A percentile compares a stretch with the other conserved stretches of the same genome.
Conservation (phyloP, 2,329 filamentous ascomycete species). For the Xylaria sp. region DNA sequence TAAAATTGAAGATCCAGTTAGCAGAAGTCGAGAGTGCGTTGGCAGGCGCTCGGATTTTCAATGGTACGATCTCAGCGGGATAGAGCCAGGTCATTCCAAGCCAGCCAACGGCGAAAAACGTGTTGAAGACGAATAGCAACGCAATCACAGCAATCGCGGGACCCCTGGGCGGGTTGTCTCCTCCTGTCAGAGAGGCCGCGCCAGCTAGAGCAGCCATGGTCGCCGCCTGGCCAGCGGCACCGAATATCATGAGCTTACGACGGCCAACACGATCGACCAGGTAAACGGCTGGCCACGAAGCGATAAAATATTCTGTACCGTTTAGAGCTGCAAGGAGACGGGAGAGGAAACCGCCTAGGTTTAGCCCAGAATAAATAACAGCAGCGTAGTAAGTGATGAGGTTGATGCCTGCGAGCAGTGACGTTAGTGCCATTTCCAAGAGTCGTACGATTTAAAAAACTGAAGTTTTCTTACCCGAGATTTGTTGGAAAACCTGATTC, state of each 20-base stretch:
- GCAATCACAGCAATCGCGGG: constrained; percentile 44
- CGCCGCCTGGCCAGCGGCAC: constrained; percentile 65
- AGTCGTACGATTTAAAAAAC: background rate
- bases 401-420: constrained; percentile 41
- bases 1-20: constrained; percentile 69
- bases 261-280: constrained; percentile 71
- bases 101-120: constrained; percentile 59
- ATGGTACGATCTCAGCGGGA: constrained; percentile 61
- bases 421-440: constrained; percentile 2
- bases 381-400: constrained; percentile 54
- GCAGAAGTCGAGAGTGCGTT: constrained; percentile 57
- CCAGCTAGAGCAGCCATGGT: constrained; percentile 69
- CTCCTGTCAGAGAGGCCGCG: constrained; percentile 41
- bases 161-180: constrained; percentile 29
- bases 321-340: constrained; percentile 62
- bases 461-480: constrained; percentile 36
- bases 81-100: constrained; percentile 64
- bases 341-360: constrained; percentile 59
- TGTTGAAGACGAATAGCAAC: constrained; percentile 58
- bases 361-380: constrained; percentile 56
- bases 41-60: constrained; percentile 59
- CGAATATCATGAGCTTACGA: constrained; percentile 74
- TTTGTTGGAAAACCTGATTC: constrained; percentile 64
- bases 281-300: constrained; percentile 65
- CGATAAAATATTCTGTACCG: constrained; percentile 55